phyloP scores from a whole-genome alignment of 2,329 filamentous ascomycete genomes.

The Diaporthe eres region DNA sequence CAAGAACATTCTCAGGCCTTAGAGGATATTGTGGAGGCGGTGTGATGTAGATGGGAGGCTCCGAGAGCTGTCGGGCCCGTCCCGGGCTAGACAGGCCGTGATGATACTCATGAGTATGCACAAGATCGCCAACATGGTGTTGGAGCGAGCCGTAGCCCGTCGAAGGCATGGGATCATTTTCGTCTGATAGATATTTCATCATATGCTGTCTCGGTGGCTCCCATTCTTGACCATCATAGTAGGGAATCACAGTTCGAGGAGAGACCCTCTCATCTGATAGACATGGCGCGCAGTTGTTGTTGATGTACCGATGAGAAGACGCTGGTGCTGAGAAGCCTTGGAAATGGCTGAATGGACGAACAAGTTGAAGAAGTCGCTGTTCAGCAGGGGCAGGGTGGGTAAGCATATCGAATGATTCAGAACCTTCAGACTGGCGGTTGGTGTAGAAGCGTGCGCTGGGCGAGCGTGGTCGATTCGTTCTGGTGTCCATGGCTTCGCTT shows the following conservation, averaged over 20 bases:
- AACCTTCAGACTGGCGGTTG: not conserved
- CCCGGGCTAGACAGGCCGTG: not conserved
- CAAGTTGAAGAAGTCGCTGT: not conserved
- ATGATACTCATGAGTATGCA: not conserved
- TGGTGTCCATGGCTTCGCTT: not conserved
- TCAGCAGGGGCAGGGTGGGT: not conserved
- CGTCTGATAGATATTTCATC: not conserved
- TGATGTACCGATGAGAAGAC: not conserved
- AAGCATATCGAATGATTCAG: not conserved
- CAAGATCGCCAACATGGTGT: not conserved
- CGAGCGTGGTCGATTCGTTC: slow-evolving; percentile 24
- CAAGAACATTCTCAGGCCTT: not conserved
- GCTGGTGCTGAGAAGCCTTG: slow-evolving; percentile 35
- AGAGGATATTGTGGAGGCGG: not conserved
- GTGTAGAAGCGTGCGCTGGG: slow-evolving; percentile 40
- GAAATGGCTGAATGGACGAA: slow-evolving; percentile 25
- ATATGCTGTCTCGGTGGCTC: not conserved
- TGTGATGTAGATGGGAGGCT: not conserved
- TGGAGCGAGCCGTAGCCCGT: not conserved
- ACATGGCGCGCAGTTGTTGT: not conserved
- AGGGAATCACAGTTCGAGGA: slow-evolving; percentile 30
- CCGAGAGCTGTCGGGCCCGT: not conserved
- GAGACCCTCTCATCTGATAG: slow-evolving; percentile 27
- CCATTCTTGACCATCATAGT: not conserved
- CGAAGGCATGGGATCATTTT: not conserved